A percentile compares a stretch with the other conserved stretches of the same genome.
Conservation (phyloP, 129 eudicot species). For the Lactuca sativa region DNA sequence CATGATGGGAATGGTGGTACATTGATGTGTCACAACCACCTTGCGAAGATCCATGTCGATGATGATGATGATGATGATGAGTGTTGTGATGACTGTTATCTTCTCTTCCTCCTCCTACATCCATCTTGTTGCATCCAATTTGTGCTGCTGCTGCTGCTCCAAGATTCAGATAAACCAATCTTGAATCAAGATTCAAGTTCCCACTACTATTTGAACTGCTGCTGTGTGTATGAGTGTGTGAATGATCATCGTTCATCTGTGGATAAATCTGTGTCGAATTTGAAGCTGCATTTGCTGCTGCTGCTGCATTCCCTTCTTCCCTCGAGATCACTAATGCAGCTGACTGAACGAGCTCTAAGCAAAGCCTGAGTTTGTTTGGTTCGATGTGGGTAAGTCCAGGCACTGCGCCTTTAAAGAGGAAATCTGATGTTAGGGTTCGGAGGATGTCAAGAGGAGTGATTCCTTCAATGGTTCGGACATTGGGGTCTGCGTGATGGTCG, state of each 20-base stretch:
- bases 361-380: constrained; percentile 92
- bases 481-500: constrained; percentile 98
- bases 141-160: constrained; percentile 62
- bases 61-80: constrained; percentile 39
- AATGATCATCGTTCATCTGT: constrained; percentile 45
- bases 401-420: constrained; percentile 83
- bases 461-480: constrained; percentile 80
- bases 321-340: constrained; percentile 97
- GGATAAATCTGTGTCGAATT: constrained; percentile 46
- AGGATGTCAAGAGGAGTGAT: constrained; percentile 86
- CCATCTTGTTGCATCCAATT: constrained; percentile 55
- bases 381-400: constrained; percentile 85
- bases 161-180: constrained; percentile 77
- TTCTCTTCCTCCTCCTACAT: constrained; percentile 60
- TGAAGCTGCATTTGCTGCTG: constrained; percentile 34
- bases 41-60: constrained; percentile 48
- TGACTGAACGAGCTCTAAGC: constrained; percentile 89
- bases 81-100: constrained; percentile 32
- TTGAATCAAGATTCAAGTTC: constrained; percentile 61
- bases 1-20: constrained; percentile 72
- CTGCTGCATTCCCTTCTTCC: constrained; percentile 66
- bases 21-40: constrained; percentile 61
- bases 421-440: constrained; percentile 89
- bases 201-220: constrained; percentile 45
- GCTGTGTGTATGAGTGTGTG: constrained; percentile 35